These are phyloP conservation scores for Fusarium illudens DNA, from an alignment of 2,329 filamentous ascomycete species.

Conservation along the genomic window DNA sequence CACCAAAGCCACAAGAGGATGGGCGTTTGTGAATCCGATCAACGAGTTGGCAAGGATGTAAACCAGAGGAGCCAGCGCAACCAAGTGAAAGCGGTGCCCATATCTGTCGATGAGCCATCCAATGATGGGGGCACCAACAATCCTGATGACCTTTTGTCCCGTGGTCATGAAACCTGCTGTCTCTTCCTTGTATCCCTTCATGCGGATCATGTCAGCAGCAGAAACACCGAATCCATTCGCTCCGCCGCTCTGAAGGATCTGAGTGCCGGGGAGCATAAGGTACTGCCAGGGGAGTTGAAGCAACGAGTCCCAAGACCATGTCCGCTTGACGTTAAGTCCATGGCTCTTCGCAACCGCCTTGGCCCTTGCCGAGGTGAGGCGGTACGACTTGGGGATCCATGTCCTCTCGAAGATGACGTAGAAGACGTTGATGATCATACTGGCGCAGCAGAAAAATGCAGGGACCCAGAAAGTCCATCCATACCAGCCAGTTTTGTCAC, in stretches of 20 bases:
- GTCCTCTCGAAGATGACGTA: constrained; percentile 34
- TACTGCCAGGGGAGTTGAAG: constrained; percentile 32
- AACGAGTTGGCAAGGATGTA: constrained; percentile 33
- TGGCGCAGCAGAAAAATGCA: constrained; percentile 32
- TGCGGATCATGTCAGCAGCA: constrained; percentile 36
- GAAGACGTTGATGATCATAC: constrained; percentile 28
- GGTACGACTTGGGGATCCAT: background rate
- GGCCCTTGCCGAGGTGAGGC: background rate
- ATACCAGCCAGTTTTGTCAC: constrained; percentile 36
- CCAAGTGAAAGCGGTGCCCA: constrained; percentile 37
- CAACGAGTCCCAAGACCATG: constrained; percentile 31
- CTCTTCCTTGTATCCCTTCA: constrained; percentile 38
- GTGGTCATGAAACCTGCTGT: constrained; percentile 35
- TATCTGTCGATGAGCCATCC: constrained; percentile 36
- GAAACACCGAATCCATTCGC: constrained; percentile 30
- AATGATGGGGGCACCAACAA: constrained; percentile 29
- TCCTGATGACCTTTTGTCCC: constrained; percentile 30
- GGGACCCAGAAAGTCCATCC: constrained; percentile 40
- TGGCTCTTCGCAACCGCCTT: background rate
- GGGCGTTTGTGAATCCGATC: constrained; percentile 34
- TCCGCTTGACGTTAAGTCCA: constrained; percentile 1
- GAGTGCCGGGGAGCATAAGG: constrained; percentile 37
- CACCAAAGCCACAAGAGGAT: constrained; percentile 33
- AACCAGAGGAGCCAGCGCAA: constrained; percentile 32
- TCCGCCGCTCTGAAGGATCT: constrained; percentile 35